These are phyloP conservation scores for Chlorella ohadii DNA, from an alignment of 139 green algal species.

Conservation along the genomic window DNA sequence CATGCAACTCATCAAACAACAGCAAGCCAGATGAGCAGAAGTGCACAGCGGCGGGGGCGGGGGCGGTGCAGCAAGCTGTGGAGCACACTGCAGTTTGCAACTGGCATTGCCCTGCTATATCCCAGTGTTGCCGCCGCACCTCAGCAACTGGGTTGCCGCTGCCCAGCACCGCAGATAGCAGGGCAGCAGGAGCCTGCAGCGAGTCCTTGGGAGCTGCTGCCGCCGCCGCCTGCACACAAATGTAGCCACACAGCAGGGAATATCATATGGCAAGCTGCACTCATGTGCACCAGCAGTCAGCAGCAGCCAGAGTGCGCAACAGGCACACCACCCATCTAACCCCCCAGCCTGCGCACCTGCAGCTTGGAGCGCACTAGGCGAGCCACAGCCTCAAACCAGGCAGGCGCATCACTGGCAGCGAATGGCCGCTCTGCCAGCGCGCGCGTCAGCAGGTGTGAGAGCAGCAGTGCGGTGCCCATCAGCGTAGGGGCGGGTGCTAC, in stretches of 20 bases:
- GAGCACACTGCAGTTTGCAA: too few relatives aligned
- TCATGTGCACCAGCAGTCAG: too few relatives aligned
- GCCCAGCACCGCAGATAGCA: constrained; percentile 39
- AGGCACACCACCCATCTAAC: too few relatives aligned
- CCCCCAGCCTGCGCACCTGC: constrained; percentile 1
- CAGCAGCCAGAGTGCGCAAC: too few relatives aligned
- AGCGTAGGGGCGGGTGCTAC: neutral
- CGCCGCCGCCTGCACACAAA: neutral
- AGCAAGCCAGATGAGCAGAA: neutral
- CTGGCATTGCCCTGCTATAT: neutral
- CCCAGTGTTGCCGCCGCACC: neutral
- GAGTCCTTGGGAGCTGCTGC: constrained; percentile 41
- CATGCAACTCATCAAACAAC: neutral
- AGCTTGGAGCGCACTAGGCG: constrained; percentile 31
- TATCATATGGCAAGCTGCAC: neutral
- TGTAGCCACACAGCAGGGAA: neutral
- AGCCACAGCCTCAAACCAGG: constrained; percentile 57
- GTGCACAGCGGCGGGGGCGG: too few relatives aligned
- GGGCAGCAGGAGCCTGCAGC: constrained; percentile 23
- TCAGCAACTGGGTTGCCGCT: constrained; percentile 1
- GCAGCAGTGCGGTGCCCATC: constrained; percentile 32
- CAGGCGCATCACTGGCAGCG: constrained; percentile 49
- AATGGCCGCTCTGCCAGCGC: constrained; percentile 45
- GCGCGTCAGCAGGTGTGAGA: constrained; percentile 59
- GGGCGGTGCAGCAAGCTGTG: too few relatives aligned